phyloP scores from a whole-genome alignment of 805 yeast genomes.

The Yarrowia osloensis region DNA sequence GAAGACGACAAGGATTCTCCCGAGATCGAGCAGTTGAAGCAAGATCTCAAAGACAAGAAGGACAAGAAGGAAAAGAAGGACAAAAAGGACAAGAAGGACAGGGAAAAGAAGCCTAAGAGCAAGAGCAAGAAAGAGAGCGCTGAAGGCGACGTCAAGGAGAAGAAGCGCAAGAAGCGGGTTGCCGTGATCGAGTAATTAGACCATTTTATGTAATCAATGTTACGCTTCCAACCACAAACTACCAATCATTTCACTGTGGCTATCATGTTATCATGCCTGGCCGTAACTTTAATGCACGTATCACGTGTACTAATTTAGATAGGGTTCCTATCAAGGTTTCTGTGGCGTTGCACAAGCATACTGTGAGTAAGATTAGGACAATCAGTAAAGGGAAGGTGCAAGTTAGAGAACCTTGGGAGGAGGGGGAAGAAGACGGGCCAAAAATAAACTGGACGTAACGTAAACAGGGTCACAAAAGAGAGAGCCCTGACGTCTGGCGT shows the following conservation, averaged over 20 bases:
- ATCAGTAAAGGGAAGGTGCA: conserved; percentile 12
- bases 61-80: background rate
- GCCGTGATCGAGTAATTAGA: conserved; percentile 30
- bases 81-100: conserved; percentile 18
- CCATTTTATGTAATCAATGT: background rate
- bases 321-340: conserved; percentile 11
- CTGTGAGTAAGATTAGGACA: background rate
- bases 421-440: background rate
- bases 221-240: background rate
- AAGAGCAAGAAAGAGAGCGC: conserved; percentile 33
- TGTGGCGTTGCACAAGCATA: conserved; percentile 29
- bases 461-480: background rate
- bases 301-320: conserved; percentile 4
- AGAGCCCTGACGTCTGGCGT: background rate
- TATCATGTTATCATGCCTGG: no score
- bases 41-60: conserved; percentile 10
- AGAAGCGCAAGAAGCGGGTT: conserved; percentile 25
- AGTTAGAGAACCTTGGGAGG: background rate
- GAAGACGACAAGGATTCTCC: conserved; percentile 30
- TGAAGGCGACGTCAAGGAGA: conserved; percentile 23
- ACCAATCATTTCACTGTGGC: no score
- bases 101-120: conserved; percentile 33
- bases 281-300: background rate
- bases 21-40: conserved; percentile 32
- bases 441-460: background rate